Evolutionary conservation across 129 eudicot genomes (phyloP).

Genomic region (Flaveria linearis): DNA sequence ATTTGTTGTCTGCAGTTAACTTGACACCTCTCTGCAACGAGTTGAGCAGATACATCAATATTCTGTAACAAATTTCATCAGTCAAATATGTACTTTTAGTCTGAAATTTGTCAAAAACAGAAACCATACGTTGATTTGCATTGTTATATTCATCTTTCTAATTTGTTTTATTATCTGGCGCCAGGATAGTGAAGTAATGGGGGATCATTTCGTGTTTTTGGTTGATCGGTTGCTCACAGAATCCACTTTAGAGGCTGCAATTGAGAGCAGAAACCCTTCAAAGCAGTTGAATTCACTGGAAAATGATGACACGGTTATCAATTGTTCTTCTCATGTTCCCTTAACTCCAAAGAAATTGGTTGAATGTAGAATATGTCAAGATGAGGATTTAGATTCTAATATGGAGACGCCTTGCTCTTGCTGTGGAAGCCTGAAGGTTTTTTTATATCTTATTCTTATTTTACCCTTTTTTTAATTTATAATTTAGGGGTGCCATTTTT

Average conservation of each 20-base stretch:
- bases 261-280: constrained; percentile 69
- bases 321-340: constrained; percentile 43
- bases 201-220: constrained; percentile 90
- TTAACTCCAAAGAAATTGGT: constrained; percentile 70
- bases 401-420: constrained; percentile 97
- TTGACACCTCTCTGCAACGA: too few species aligned
- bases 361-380: constrained; percentile 95
- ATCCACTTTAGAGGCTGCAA: constrained; percentile 88
- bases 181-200: constrained; percentile 45
- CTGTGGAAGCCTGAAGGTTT: constrained; percentile 94
- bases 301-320: constrained; percentile 40
- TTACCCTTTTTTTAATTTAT: neutral
- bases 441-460: constrained; percentile 2
- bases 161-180: neutral
- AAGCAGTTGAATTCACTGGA: constrained; percentile 32
- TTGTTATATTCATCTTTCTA: neutral
- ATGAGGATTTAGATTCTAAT: constrained; percentile 77
- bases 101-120: neutral
- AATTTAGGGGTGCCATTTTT: neutral
- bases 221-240: constrained; percentile 96
- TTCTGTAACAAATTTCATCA: neutral
- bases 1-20: too few species aligned
- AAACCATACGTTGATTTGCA: neutral
- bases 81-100: neutral
- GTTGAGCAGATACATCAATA: neutral